Conservation (phyloP, 495 filamentous ascomycete genomes). For the Durotheca rogersii region DNA sequence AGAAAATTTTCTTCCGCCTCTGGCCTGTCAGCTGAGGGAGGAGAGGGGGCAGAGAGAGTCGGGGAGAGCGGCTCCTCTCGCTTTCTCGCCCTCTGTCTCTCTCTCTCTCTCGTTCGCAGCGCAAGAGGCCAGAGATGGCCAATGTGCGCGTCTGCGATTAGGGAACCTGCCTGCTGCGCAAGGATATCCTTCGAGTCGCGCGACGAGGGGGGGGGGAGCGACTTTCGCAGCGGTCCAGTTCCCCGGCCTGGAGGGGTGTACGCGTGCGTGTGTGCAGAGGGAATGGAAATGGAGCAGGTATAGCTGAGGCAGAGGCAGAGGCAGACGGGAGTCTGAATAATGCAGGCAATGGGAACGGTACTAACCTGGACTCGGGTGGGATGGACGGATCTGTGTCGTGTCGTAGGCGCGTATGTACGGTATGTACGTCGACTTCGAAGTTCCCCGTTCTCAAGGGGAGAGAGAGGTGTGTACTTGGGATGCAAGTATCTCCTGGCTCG, state of each 20-base stretch:
- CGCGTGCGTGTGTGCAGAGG: no score
- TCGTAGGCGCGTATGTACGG: not conserved
- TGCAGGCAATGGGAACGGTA: conserved; percentile 10
- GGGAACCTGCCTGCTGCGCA: not conserved
- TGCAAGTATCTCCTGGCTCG: conserved; percentile 24
- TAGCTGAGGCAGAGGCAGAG: no score
- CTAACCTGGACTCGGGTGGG: conserved; percentile 24
- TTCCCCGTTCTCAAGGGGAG: no score
- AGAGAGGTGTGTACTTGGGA: conserved; percentile 15
- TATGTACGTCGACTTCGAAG: no score
- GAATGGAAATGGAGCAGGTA: no score
- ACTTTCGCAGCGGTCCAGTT: conserved; percentile 18
- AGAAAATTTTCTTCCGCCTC: not conserved
- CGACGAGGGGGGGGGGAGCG: conserved; percentile 8
- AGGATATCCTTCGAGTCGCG: conserved; percentile 13
- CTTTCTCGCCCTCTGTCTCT: no score
- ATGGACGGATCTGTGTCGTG: conserved; percentile 1
- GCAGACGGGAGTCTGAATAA: conserved; percentile 17
- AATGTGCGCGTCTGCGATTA: not conserved
- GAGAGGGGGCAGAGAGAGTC: no score
- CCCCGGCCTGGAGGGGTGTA: no score
- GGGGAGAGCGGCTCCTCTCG: no score
- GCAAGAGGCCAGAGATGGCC: not conserved
- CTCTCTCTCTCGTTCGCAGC: not conserved
- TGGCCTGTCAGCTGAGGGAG: not conserved